phyloP scores from a whole-genome alignment of 164 flowering plant species.

The Stephania cephalantha region DNA sequence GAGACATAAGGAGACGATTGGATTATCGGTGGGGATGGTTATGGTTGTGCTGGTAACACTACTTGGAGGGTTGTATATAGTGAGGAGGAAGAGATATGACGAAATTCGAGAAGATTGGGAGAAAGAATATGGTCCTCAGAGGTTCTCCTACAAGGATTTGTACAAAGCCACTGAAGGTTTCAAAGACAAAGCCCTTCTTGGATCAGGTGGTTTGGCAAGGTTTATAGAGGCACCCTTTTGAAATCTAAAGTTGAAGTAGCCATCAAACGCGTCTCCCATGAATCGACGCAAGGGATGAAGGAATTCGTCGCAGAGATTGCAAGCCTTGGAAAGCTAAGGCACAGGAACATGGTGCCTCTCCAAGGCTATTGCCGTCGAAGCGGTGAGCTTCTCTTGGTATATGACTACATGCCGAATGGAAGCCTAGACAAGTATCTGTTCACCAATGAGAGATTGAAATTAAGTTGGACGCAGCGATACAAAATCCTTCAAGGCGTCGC shows the following conservation, averaged over 20 bases:
- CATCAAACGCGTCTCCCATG: slow-evolving; percentile 35
- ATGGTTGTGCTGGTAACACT: slow-evolving; percentile 14
- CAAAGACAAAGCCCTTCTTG: slow-evolving; percentile 30
- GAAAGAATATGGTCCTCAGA: slow-evolving; percentile 40
- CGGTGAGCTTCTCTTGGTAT: slow-evolving; percentile 42
- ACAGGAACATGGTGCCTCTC: slow-evolving; percentile 31
- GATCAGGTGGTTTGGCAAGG: slow-evolving; percentile 51
- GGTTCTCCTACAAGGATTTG: slow-evolving; percentile 43
- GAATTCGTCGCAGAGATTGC: slow-evolving; percentile 51
- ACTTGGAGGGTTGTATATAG: neutral
- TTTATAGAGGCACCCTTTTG: slow-evolving; percentile 38
- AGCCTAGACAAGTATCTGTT: slow-evolving; percentile 37
- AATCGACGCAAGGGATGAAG: slow-evolving; percentile 38
- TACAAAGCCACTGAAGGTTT: slow-evolving; percentile 39
- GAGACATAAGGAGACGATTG: slow-evolving; percentile 11
- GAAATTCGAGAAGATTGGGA: slow-evolving; percentile 47
- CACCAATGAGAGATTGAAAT: slow-evolving; percentile 13
- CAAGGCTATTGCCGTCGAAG: slow-evolving; percentile 26
- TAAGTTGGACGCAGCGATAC: slow-evolving; percentile 42
- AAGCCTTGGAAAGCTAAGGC: slow-evolving; percentile 30
- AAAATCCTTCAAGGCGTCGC: slow-evolving; percentile 43
- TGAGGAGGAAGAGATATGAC: slow-evolving; percentile 15
- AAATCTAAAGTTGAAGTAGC: slow-evolving; percentile 36
- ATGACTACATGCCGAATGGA: slow-evolving; percentile 49
- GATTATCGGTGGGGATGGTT: slow-evolving; percentile 10